Percentiles rank a stretch among this genome's conserved stretches.
Conservation (phyloP, 345 rosid species). For the Eucalyptus microcorys region DNA sequence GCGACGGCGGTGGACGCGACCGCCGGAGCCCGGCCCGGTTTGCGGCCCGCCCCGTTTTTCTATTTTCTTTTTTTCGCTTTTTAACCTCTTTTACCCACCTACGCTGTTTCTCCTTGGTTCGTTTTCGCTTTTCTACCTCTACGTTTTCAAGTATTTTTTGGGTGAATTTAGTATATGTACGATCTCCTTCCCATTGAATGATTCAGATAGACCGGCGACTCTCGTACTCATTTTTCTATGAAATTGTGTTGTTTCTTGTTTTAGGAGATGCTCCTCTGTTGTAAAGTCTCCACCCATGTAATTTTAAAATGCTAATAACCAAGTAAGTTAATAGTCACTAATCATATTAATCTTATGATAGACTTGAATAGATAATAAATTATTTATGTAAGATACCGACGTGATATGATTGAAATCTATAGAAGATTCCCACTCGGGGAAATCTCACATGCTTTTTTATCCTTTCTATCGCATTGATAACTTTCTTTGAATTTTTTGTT, state of each 20-base stretch:
- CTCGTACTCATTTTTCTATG: not conserved
- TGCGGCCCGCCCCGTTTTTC: not conserved
- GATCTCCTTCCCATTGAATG: too few relatives aligned
- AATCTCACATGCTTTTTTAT: not conserved
- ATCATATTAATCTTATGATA: not conserved
- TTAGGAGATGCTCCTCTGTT: too few relatives aligned
- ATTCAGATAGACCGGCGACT: too few relatives aligned
- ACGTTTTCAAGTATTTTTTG: not conserved
- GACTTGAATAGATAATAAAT: not conserved
- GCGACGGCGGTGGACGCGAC: not conserved
- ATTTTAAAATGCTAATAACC: not conserved
- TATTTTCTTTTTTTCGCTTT: not conserved
- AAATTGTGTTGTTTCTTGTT: too few relatives aligned
- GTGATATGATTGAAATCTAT: too few relatives aligned
- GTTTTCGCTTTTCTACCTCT: not conserved
- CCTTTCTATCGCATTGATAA: too few relatives aligned
- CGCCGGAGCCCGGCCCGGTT: too few relatives aligned
- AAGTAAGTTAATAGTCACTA: too few relatives aligned
- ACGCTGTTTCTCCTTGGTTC: not conserved
- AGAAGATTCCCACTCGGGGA: not conserved
- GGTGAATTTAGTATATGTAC: not conserved
- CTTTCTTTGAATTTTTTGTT: too few relatives aligned
- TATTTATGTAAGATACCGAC: rapidly evolving
- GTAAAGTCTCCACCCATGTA: too few relatives aligned
- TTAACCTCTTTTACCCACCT: not conserved